Conservation (phyloP, 208 protist species). For the Acanthamoeba healyi region DNA sequence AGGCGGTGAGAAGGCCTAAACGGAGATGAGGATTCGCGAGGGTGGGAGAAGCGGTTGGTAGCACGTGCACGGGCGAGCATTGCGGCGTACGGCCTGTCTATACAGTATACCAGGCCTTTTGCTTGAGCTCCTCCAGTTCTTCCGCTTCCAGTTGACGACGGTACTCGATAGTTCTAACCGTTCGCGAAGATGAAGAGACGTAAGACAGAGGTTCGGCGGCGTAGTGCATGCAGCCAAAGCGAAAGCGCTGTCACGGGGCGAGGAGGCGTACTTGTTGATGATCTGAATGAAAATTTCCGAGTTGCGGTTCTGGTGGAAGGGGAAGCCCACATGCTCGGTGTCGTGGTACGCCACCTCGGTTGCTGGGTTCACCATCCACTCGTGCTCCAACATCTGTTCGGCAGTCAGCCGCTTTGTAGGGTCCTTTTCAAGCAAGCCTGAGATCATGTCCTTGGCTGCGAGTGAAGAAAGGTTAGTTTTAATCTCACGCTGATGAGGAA, state of each 20-base stretch:
- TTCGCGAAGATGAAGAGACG: background rate
- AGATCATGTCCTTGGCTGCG: constrained; percentile 67
- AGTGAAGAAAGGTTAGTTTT: background rate
- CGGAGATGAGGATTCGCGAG: background rate
- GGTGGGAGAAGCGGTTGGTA: too few relatives aligned
- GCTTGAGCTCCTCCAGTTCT: constrained; percentile 64
- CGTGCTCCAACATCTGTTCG: constrained; percentile 72
- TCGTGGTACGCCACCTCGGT: background rate
- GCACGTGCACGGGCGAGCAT: background rate
- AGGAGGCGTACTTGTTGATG: constrained; percentile 50
- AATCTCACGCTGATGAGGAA: background rate
- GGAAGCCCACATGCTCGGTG: background rate
- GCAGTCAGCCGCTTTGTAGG: constrained; percentile 53
- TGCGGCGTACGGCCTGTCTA: background rate
- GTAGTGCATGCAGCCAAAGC: too few relatives aligned
- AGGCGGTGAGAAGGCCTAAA: background rate
- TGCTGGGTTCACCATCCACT: constrained; percentile 60
- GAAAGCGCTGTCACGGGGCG: background rate
- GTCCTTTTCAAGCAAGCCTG: constrained; percentile 44
- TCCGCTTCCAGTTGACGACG: constrained; percentile 42
- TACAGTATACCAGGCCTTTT: constrained; percentile 71
- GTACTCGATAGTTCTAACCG: constrained; percentile 12
- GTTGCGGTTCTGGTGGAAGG: constrained; percentile 58
- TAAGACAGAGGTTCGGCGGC: too few relatives aligned
- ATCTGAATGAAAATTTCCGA: constrained; percentile 22